Evolutionary conservation across 2,329 filamentous ascomycete species (phyloP).

Genomic region (Trichoderma atroviride): DNA sequence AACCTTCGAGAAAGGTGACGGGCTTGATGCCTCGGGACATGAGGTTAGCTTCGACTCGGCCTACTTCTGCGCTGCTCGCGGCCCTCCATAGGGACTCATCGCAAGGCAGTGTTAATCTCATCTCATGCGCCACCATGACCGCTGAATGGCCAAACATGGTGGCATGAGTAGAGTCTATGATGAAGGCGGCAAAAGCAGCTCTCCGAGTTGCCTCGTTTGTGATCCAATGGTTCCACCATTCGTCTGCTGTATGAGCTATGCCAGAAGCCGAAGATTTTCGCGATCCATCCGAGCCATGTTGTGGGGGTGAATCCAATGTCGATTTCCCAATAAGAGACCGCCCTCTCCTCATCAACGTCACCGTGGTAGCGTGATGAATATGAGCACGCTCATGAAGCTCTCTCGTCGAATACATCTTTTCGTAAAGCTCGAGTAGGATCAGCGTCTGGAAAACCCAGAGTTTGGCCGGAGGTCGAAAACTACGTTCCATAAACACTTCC

Average conservation of each 20-base stretch:
- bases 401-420: constrained; percentile 96
- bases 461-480: constrained; percentile 89
- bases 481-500: constrained; percentile 90
- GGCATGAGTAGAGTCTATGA: constrained; percentile 93
- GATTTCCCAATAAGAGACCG: constrained; percentile 87
- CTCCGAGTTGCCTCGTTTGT: constrained; percentile 87
- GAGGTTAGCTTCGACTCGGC: constrained; percentile 77
- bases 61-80: constrained; percentile 83
- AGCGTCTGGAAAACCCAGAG: constrained; percentile 95
- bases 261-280: constrained; percentile 65
- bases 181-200: constrained; percentile 89
- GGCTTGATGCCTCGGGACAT: constrained; percentile 81
- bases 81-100: constrained; percentile 93
- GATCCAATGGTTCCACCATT: constrained; percentile 97
- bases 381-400: constrained; percentile 92
- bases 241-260: constrained; percentile 70
- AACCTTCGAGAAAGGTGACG: constrained; percentile 83
- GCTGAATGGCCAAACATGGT: constrained; percentile 98
- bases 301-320: constrained; percentile 79
- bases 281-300: constrained; percentile 60
- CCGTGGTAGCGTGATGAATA: constrained; percentile 93
- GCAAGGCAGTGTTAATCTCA: constrained; percentile 87
- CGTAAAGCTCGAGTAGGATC: constrained; percentile 86
- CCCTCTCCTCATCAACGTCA: constrained; percentile 92
- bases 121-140: constrained; percentile 95